Conservation (phyloP, 2,329 filamentous ascomycete species). For the Cordyceps militaris region DNA sequence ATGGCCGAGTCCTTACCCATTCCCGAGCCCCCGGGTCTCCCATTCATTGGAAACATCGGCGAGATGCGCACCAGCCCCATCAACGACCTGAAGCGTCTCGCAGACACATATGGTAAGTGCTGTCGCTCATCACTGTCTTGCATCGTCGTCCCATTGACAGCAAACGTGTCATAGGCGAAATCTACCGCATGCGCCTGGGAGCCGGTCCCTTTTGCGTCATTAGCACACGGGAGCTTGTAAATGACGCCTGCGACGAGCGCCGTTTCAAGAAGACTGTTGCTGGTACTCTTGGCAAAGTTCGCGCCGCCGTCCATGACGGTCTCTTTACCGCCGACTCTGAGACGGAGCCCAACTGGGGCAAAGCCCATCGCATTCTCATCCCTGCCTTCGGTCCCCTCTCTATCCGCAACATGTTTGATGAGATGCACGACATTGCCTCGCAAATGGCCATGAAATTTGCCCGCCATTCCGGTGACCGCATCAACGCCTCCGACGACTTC, state of each 20-base stretch:
- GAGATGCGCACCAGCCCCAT: slow-evolving; percentile 56
- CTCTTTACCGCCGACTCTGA: slow-evolving; percentile 52
- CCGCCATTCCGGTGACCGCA: slow-evolving; percentile 48
- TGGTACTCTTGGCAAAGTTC: slow-evolving; percentile 39
- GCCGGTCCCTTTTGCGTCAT: slow-evolving; percentile 43
- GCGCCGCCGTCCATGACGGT: slow-evolving; percentile 56
- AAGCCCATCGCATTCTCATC: slow-evolving; percentile 58
- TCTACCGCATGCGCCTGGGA: slow-evolving; percentile 49
- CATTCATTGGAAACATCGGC: slow-evolving; percentile 57
- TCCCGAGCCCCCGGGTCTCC: slow-evolving; percentile 56
- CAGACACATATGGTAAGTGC: slow-evolving; percentile 57
- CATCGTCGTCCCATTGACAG: not conserved
- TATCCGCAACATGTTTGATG: slow-evolving; percentile 61
- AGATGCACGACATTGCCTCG: slow-evolving; percentile 60
- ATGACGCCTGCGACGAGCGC: slow-evolving; percentile 59
- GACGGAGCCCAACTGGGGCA: slow-evolving; percentile 53
- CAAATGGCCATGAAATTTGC: slow-evolving; percentile 65
- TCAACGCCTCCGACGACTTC: slow-evolving; percentile 59
- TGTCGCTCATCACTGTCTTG: not conserved
- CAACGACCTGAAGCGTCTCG: slow-evolving; percentile 47
- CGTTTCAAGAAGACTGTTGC: slow-evolving; percentile 55
- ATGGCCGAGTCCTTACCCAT: slow-evolving; percentile 41
- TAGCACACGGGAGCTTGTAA: slow-evolving; percentile 47
- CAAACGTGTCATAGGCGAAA: slow-evolving; percentile 41
- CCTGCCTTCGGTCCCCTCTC: slow-evolving; percentile 63